phyloP scores from a whole-genome alignment of 805 yeast genomes.

The Barnettozyma sucrosica region DNA sequence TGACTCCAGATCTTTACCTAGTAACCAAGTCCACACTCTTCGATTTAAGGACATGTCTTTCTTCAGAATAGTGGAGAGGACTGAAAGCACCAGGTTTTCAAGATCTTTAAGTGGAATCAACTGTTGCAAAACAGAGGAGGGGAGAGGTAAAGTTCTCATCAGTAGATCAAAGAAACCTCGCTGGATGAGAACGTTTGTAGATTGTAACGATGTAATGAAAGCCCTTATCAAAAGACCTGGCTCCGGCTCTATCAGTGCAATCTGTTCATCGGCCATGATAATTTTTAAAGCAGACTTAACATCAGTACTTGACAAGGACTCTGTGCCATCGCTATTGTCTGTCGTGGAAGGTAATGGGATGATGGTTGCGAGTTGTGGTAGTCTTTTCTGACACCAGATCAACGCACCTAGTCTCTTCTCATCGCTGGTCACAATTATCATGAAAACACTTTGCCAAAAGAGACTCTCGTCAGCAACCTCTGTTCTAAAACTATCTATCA shows the following conservation, averaged over 20 bases:
- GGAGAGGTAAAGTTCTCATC: slow-evolving; percentile 58
- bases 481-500: slow-evolving; percentile 55
- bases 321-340: not conserved
- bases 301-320: slow-evolving; percentile 13
- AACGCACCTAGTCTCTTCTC: slow-evolving; percentile 83
- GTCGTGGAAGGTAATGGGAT: not conserved
- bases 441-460: slow-evolving; percentile 82
- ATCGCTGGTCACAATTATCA: slow-evolving; percentile 68
- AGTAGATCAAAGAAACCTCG: slow-evolving; percentile 86
- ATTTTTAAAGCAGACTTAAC: slow-evolving; percentile 22
- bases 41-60: slow-evolving; percentile 94
- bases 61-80: slow-evolving; percentile 63
- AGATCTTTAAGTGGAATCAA: slow-evolving; percentile 48
- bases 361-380: slow-evolving; percentile 39
- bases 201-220: slow-evolving; percentile 59
- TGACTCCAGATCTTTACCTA: slow-evolving; percentile 62
- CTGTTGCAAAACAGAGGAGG: slow-evolving; percentile 48
- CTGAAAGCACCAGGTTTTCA: slow-evolving; percentile 51
- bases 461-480: slow-evolving; percentile 60
- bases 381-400: slow-evolving; percentile 59
- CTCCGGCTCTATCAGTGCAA: slow-evolving; percentile 63
- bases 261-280: slow-evolving; percentile 43
- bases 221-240: slow-evolving; percentile 76
- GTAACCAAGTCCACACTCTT: slow-evolving; percentile 87
- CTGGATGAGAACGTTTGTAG: slow-evolving; percentile 67